Base-by-base conservation (phyloP, 2,329 filamentous ascomycete species). In the Hypoxylon sp. region DNA sequence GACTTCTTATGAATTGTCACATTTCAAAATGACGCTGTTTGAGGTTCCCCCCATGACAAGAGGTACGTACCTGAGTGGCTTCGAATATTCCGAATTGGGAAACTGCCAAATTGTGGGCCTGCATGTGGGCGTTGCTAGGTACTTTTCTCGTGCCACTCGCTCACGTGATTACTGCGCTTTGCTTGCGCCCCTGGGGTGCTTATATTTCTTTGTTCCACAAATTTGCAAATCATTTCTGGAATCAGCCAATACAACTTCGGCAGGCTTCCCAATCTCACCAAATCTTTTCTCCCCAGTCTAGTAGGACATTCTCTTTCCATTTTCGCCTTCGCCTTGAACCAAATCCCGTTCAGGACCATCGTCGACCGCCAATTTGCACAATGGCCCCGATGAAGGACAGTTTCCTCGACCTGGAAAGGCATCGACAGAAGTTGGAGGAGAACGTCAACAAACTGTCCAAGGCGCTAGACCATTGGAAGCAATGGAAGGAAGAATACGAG, bases 401-500 rank as follows among this genome's bases (percentile, higher is more conserved):
- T 57, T 84, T 94, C 53, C 81, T 87, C 46, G 86, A 90, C 73
- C 85, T 97, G 43, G 93, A 97, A 78, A 87, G 86, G 66, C 92
- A 95, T 74, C 87, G 92, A 14, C 82, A 86, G 70, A 85, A 89
- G 65, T 88, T 98, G 6, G 92, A 97, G 78, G 86, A 88, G 37
- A 93, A 90, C 69, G 86, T 97, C 48, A 81, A 84, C 52, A 88
- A 93, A 76, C 86, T 98, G 19, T 88, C 88, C 59, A 88, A 91
- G 74, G 90, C 91, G 5, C 84, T 98, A 56, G 88, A 89, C 67
- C 91, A 97, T 81, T 99, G 95, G 95, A 91, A 92, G 69, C 90
- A 90, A 58, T 96, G 92, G 87, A 94, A 97, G 77, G 88, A 91
- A 50, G 95, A 98, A 77, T 98, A 98, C 78, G 93, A 97, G 76